Evolutionary conservation across 1,284 basidiomycete genomes (phyloP).

Genomic region (Cystobasidiaceae sp.): DNA sequence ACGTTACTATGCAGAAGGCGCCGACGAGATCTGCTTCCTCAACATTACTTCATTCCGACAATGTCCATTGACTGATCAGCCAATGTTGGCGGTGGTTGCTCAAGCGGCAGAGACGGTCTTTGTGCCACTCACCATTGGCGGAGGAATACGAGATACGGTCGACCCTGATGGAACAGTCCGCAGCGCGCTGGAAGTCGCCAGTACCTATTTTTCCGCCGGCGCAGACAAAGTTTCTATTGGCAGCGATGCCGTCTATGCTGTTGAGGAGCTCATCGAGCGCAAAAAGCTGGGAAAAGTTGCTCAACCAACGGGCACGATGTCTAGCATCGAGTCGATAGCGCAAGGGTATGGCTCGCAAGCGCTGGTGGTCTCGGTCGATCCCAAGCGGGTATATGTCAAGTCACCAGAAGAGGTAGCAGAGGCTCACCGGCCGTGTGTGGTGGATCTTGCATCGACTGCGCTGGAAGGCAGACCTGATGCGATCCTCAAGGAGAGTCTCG

Average conservation of each 20-base stretch:
- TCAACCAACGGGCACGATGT: slow-evolving; percentile 45
- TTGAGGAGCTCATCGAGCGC: slow-evolving; percentile 69
- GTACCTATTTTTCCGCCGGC: slow-evolving; percentile 91
- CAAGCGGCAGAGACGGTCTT: slow-evolving; percentile 85
- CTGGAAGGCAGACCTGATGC: slow-evolving; percentile 40
- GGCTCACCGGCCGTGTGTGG: slow-evolving; percentile 59
- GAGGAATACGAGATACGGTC: slow-evolving; percentile 91
- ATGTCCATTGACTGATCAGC: slow-evolving; percentile 90
- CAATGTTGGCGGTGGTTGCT: slow-evolving; percentile 93
- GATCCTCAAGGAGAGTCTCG: slow-evolving; percentile 31
- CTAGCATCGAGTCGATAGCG: slow-evolving; percentile 91
- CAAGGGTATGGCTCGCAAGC: slow-evolving; percentile 90
- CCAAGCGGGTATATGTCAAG: slow-evolving; percentile 79
- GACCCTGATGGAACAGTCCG: slow-evolving; percentile 90
- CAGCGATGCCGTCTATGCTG: slow-evolving; percentile 88
- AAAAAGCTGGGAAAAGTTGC: slow-evolving; percentile 48
- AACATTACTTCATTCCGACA: slow-evolving; percentile 99
- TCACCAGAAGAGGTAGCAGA: slow-evolving; percentile 53
- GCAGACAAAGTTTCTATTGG: slow-evolving; percentile 98
- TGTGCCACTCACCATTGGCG: slow-evolving; percentile 97
- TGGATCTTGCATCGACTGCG: slow-evolving; percentile 59
- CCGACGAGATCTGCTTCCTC: slow-evolving; percentile 94
- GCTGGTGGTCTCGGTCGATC: slow-evolving; percentile 96
- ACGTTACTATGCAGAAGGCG: slow-evolving; percentile 80
- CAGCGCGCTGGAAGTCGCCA: slow-evolving; percentile 87